Evolutionary conservation across 148 eudicot species (phyloP), one percentile per base, ranked within the genome.

Genomic region (Vaccinium darrowii): DNA sequence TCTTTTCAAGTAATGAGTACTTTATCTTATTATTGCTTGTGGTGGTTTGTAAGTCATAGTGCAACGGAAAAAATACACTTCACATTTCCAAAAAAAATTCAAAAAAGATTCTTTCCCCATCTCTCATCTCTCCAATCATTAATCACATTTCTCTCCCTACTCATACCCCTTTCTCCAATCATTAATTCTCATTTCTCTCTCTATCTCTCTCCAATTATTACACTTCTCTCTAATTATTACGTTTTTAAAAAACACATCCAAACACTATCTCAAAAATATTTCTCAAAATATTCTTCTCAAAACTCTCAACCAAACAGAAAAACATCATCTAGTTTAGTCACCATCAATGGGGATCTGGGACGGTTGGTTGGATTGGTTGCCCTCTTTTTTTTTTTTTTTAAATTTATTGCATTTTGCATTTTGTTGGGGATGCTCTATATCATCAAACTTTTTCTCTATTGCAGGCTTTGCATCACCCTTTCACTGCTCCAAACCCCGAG

Each of bases 401-500:
- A 33, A 63, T 63, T 12, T 63, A 0, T n/a, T 49, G 18, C 23
- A 10, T 81, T 7, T 81, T 74, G 36, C 77, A 58, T 82, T 16
- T 63, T 4, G 3, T 43, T 47, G 3, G 47, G 76, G 72, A 63
- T 65, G 39, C 43, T 27, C 47, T 15, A 56, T 72, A 21, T 83
- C 16, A n/a, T 36, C 25, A 33, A 75, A 58, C 27, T 58, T 12
- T 47, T 4, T 9, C 23, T 60, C 67, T 76, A 27, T 83, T 89
- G 82, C 90, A 97, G 99, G 98, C 99, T 79, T 90, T 97, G 87
- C 99, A 97, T 90, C 99, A 97, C 90, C 99, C 99, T 83, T 97
- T 97, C 86, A 97, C 99, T 72, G 98, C 98, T 51, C 99, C 99
- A 81, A 90, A 97, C 82, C 98, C 99, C 76, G 98, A 95, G 86